phyloP scores from a whole-genome alignment of 1,284 basidiomycete species.

The Butyriboletus appendiculatus region DNA sequence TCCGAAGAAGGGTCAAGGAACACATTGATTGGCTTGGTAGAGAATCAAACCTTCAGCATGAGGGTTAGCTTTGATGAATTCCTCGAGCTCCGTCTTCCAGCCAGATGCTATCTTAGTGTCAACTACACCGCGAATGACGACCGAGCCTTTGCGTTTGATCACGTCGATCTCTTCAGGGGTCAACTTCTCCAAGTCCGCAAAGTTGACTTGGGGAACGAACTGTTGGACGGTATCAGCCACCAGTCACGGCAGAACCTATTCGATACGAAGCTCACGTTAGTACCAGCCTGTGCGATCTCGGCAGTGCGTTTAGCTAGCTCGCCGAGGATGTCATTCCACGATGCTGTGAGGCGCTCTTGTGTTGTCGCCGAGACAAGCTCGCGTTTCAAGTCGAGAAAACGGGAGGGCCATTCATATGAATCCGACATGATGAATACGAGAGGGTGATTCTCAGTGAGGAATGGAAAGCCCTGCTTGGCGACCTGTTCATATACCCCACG shows the following conservation, averaged over 20 bases:
- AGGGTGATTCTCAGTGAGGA: too few species aligned
- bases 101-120: slow-evolving; percentile 51
- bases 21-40: not conserved
- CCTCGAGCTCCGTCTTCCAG: slow-evolving; percentile 58
- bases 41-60: slow-evolving; percentile 46
- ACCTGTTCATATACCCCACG: slow-evolving; percentile 16
- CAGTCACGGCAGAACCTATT: not conserved
- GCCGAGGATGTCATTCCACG: slow-evolving; percentile 58
- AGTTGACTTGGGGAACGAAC: slow-evolving; percentile 62
- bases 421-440: slow-evolving; percentile 20
- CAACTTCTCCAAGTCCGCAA: slow-evolving; percentile 52
- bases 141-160: slow-evolving; percentile 57
- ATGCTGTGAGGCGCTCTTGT: slow-evolving; percentile 46
- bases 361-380: slow-evolving; percentile 54
- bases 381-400: slow-evolving; percentile 56
- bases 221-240: slow-evolving; percentile 11
- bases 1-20: not conserved
- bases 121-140: slow-evolving; percentile 66
- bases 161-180: slow-evolving; percentile 45
- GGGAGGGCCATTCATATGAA: slow-evolving; percentile 35
- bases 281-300: slow-evolving; percentile 47
- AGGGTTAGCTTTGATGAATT: slow-evolving; percentile 60
- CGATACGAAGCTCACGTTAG: slow-evolving; percentile 42
- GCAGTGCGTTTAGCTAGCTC: slow-evolving; percentile 48
- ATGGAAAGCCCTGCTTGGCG: not conserved